Percentiles rank a stretch among this genome's conserved stretches.
phyloP scores from a whole-genome alignment of 2,329 filamentous ascomycete species.

The Cryphonectria radicalis region DNA sequence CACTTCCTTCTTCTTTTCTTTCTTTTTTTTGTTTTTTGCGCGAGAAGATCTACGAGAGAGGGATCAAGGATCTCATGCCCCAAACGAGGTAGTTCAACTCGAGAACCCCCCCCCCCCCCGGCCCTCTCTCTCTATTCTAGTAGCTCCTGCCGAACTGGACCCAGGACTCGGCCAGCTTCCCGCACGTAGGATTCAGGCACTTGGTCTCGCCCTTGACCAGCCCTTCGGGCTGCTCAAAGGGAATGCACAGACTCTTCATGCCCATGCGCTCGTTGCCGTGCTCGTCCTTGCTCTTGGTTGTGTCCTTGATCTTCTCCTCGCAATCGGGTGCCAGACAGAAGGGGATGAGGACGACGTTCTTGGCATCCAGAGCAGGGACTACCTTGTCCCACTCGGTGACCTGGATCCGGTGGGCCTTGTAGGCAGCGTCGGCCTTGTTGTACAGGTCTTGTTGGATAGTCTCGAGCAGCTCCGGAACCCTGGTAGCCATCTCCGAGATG shows the following conservation, averaged over 20 bases:
- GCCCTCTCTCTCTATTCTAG: conserved; percentile 40
- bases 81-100: neutral
- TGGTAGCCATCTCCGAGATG: conserved; percentile 72
- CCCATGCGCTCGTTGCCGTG: conserved; percentile 64
- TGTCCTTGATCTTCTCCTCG: conserved; percentile 93
- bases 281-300: conserved; percentile 64
- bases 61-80: neutral
- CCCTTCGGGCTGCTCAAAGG: conserved; percentile 82
- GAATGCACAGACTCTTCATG: conserved; percentile 74
- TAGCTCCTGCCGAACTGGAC: conserved; percentile 87
- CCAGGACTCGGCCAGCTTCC: conserved; percentile 77
- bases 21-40: neutral
- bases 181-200: conserved; percentile 89
- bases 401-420: conserved; percentile 77
- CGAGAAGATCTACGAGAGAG: neutral
- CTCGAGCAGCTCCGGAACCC: conserved; percentile 81
- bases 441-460: conserved; percentile 87
- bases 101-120: neutral
- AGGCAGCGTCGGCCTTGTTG: conserved; percentile 75
- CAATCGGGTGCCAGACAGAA: conserved; percentile 82
- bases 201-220: conserved; percentile 81
- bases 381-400: conserved; percentile 91
- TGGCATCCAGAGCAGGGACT: conserved; percentile 83
- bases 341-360: conserved; percentile 91
- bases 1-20: neutral